These are phyloP conservation scores for Kwoniella bestiolae DNA, from an alignment of 768 basidiomycete genomes.

Conservation along the genomic window DNA sequence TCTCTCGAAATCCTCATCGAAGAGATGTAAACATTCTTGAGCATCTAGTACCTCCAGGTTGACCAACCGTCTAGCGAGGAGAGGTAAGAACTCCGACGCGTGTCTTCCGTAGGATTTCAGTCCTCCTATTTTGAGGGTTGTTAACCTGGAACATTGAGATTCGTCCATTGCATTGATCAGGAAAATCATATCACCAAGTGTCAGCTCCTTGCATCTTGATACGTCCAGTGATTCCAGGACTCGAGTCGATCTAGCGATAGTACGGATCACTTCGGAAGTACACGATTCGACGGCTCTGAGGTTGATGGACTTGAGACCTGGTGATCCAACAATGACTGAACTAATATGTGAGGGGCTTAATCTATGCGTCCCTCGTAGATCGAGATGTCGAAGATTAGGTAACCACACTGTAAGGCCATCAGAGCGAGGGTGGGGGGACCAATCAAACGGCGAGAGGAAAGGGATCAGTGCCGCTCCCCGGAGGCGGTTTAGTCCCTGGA, in stretches of 20 bases:
- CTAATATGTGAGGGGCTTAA: constrained; percentile 72
- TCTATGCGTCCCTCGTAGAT: constrained; percentile 72
- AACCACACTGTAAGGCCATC: constrained; percentile 9
- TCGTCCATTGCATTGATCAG: constrained; percentile 60
- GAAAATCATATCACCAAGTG: constrained; percentile 55
- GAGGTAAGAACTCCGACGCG: constrained; percentile 67
- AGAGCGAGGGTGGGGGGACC: background rate
- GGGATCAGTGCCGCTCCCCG: constrained; percentile 2
- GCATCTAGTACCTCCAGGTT: constrained; percentile 78
- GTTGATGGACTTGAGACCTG: constrained; percentile 64
- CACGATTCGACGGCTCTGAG: constrained; percentile 73
- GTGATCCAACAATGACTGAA: constrained; percentile 70
- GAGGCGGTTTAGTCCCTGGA: constrained; percentile 36
- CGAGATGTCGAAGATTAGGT: constrained; percentile 70
- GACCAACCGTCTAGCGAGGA: constrained; percentile 71
- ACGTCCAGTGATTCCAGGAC: constrained; percentile 69
- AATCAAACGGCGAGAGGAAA: constrained; percentile 7
- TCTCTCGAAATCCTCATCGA: constrained; percentile 60
- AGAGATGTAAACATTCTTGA: constrained; percentile 71
- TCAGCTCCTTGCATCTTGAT: constrained; percentile 71
- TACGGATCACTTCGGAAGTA: constrained; percentile 73
- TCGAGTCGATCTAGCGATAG: constrained; percentile 67
- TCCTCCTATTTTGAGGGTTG: constrained; percentile 70
- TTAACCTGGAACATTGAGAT: constrained; percentile 59
- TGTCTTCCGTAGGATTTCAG: constrained; percentile 62